Conservation (phyloP, 768 basidiomycete genomes). For the Termitomyces sp. region DNA sequence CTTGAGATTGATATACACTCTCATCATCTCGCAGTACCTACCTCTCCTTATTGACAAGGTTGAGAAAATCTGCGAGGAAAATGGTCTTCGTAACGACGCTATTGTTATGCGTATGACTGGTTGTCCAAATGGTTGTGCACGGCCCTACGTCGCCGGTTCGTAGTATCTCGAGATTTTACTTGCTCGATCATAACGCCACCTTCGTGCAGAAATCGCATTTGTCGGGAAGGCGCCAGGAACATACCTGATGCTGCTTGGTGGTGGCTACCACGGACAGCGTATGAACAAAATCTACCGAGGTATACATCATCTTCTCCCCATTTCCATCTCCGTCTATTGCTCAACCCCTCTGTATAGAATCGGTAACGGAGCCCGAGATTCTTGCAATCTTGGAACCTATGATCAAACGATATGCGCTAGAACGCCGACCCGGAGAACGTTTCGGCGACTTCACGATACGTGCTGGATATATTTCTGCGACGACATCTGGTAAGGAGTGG, state of each 20-base stretch:
- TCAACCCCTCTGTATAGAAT: conserved; percentile 38
- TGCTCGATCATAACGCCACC: neutral
- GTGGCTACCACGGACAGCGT: conserved; percentile 90
- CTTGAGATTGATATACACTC: neutral
- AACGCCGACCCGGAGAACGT: conserved; percentile 79
- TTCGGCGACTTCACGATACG: conserved; percentile 97
- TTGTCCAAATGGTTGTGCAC: conserved; percentile 90
- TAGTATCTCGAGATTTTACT: neutral
- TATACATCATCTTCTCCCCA: conserved; percentile 20
- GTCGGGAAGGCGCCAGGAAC: conserved; percentile 93
- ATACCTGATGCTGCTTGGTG: conserved; percentile 94
- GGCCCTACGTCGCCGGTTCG: conserved; percentile 84
- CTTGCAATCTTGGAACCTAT: conserved; percentile 84
- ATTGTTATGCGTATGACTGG: conserved; percentile 99
- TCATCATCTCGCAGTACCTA: conserved; percentile 55
- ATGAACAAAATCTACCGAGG: conserved; percentile 95
- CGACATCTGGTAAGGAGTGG: conserved; percentile 79
- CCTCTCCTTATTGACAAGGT: conserved; percentile 92
- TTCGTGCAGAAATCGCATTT: conserved; percentile 77
- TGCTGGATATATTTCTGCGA: conserved; percentile 84
- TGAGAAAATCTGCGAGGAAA: conserved; percentile 91
- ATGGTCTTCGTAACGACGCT: conserved; percentile 87
- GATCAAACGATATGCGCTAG: conserved; percentile 91
- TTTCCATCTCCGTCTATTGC: neutral
- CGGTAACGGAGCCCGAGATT: conserved; percentile 88